These are phyloP conservation scores for Teratosphaeria epicoccoides DNA, from an alignment of 2,329 filamentous ascomycete species.

Conservation along the genomic window DNA sequence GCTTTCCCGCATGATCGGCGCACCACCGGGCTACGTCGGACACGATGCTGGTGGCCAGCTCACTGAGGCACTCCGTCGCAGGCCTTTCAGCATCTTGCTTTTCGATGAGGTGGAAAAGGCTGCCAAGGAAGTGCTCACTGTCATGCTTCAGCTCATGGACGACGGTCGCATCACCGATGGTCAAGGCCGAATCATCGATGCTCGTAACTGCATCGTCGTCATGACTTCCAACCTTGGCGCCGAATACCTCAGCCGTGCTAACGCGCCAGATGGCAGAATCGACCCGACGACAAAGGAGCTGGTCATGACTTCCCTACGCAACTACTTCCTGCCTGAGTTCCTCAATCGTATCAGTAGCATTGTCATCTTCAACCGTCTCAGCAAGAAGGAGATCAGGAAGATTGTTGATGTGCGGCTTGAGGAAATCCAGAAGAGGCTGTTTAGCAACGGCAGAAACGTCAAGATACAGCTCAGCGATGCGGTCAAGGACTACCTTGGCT, in stretches of 20 bases:
- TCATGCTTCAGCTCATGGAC: slow-evolving; percentile 98
- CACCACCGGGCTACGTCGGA: slow-evolving; percentile 91
- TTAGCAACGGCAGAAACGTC: slow-evolving; percentile 74
- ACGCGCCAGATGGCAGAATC: slow-evolving; percentile 69
- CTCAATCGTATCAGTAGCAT: slow-evolving; percentile 93
- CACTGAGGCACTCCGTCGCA: slow-evolving; percentile 84
- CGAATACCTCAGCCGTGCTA: slow-evolving; percentile 76
- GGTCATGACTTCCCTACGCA: slow-evolving; percentile 80
- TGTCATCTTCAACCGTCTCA: slow-evolving; percentile 97
- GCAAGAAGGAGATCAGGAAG: slow-evolving; percentile 76
- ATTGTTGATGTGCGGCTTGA: slow-evolving; percentile 83
- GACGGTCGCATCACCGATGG: slow-evolving; percentile 97
- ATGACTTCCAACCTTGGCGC: slow-evolving; percentile 98
- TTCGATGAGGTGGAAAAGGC: slow-evolving; percentile 99
- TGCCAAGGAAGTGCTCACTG: slow-evolving; percentile 92
- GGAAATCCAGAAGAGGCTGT: slow-evolving; percentile 89
- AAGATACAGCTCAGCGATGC: slow-evolving; percentile 70
- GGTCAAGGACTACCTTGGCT: slow-evolving; percentile 87
- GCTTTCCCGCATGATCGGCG: slow-evolving; percentile 93
- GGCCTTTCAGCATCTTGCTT: slow-evolving; percentile 92
- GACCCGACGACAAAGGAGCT: slow-evolving; percentile 77
- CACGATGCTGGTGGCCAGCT: slow-evolving; percentile 94
- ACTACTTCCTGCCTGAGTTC: slow-evolving; percentile 97
- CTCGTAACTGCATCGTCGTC: slow-evolving; percentile 96
- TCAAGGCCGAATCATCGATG: slow-evolving; percentile 88